Evolutionary conservation across 2,329 filamentous ascomycete genomes (phyloP).

Genomic region (Ambrosiella xylebori): DNA sequence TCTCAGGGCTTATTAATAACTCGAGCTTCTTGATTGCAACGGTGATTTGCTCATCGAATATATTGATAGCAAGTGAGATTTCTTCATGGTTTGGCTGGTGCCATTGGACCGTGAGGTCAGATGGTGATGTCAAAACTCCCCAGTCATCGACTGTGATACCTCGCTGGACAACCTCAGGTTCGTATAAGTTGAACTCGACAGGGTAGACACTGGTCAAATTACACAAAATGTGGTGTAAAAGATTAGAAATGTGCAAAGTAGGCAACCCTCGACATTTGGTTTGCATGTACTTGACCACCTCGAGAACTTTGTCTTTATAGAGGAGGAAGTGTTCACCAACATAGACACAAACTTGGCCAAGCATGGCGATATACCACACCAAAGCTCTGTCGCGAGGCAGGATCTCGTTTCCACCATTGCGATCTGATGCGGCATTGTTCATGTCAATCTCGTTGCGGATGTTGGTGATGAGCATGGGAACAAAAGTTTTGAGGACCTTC

Average conservation of each 20-base stretch:
- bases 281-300: slow-evolving; percentile 92
- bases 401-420: slow-evolving; percentile 85
- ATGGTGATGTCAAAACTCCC: slow-evolving; percentile 60
- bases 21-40: slow-evolving; percentile 59
- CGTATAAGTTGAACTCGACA: slow-evolving; percentile 73
- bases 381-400: slow-evolving; percentile 80
- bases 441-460: slow-evolving; percentile 95
- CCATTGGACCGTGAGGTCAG: slow-evolving; percentile 74
- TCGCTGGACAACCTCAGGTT: slow-evolving; percentile 51
- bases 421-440: slow-evolving; percentile 86
- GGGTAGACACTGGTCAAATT: slow-evolving; percentile 92
- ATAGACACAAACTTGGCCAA: slow-evolving; percentile 96
- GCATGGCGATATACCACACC: slow-evolving; percentile 92
- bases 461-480: slow-evolving; percentile 77
- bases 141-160: slow-evolving; percentile 68
- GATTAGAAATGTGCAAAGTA: slow-evolving; percentile 92
- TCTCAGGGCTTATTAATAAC: slow-evolving; percentile 63
- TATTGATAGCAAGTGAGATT: slow-evolving; percentile 70
- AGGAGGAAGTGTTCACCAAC: slow-evolving; percentile 78
- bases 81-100: slow-evolving; percentile 68
- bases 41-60: slow-evolving; percentile 72
- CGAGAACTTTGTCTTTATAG: slow-evolving; percentile 76
- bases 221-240: slow-evolving; percentile 85
- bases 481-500: slow-evolving; percentile 77
- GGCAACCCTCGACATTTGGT: slow-evolving; percentile 84